Evolutionary conservation across 495 filamentous ascomycete species (phyloP).

Genomic region (Podospora pseudocomata): DNA sequence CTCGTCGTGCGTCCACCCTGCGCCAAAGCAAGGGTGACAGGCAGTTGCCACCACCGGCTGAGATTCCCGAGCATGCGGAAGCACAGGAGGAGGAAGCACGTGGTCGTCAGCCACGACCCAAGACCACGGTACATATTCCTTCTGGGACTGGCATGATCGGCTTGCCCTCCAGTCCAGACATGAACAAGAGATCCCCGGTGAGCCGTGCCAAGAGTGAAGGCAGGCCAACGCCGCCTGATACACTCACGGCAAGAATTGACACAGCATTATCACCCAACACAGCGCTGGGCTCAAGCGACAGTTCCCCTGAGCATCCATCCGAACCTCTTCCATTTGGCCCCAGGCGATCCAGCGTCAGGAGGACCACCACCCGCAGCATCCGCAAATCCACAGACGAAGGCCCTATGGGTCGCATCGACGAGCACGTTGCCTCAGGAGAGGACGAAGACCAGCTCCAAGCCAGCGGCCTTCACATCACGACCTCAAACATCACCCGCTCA

Average conservation of each 20-base stretch:
- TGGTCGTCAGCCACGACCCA: not conserved
- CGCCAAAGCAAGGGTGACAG: constrained; percentile 14
- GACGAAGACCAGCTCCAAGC: constrained; percentile 1
- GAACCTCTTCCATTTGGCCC: constrained; percentile 15
- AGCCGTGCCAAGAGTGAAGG: constrained; percentile 18
- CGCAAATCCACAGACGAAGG: constrained; percentile 19
- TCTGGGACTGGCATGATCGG: constrained; percentile 7
- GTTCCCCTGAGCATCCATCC: constrained; percentile 18
- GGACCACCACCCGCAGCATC: constrained; percentile 4
- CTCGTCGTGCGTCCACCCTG: not conserved
- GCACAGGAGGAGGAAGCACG: not conserved
- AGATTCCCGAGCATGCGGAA: not conserved
- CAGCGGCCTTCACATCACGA: not conserved
- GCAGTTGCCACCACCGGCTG: not conserved
- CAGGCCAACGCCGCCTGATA: not conserved
- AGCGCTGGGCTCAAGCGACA: constrained; percentile 6
- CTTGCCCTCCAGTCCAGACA: constrained; percentile 25
- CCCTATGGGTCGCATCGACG: constrained; percentile 23
- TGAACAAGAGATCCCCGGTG: constrained; percentile 16
- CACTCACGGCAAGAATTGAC: constrained; percentile 4
- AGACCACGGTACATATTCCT: constrained; percentile 3
- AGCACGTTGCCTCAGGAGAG: constrained; percentile 15
- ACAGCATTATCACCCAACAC: not conserved
- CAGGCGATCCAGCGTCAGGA: constrained; percentile 5
- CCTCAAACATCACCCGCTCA: not conserved